These are phyloP conservation scores for Eragrostis curvula DNA, from an alignment of 176 grass and related monocot genomes.

Conservation along the genomic window DNA sequence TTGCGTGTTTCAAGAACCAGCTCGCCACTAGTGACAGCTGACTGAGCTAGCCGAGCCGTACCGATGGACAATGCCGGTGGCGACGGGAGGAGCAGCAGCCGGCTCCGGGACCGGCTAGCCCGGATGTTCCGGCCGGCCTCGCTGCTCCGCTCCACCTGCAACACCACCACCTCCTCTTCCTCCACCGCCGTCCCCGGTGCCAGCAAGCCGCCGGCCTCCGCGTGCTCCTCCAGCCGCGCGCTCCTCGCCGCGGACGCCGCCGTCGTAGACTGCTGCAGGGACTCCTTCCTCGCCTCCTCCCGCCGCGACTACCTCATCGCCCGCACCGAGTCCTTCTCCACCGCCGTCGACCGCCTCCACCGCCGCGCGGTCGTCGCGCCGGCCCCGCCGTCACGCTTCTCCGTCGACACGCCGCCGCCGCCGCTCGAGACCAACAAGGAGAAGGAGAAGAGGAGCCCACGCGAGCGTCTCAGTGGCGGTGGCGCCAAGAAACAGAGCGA, in stretches of 20 bases:
- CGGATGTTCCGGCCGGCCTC: constrained; percentile 71
- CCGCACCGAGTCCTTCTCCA: constrained; percentile 68
- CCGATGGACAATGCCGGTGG: not conserved
- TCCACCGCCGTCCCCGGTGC: not conserved
- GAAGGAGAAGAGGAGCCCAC: constrained; percentile 32
- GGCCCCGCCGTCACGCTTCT: constrained; percentile 13
- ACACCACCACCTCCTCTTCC: constrained; percentile 37
- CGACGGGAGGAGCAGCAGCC: constrained; percentile 50
- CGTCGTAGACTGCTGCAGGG: constrained; percentile 1
- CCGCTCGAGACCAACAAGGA: not conserved
- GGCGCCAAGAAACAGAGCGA: constrained; percentile 22
- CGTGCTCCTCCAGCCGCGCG: constrained; percentile 63
- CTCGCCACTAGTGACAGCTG: not conserved
- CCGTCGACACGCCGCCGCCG: constrained; percentile 2
- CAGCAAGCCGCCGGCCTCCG: not conserved
- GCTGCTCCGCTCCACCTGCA: constrained; percentile 82
- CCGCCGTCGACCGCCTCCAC: constrained; percentile 46
- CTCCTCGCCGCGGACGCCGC: constrained; percentile 46
- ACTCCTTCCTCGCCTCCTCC: constrained; percentile 47
- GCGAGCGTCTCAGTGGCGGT: not conserved
- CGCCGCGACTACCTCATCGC: constrained; percentile 46
- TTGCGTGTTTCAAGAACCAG: not conserved
- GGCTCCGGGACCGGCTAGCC: constrained; percentile 67
- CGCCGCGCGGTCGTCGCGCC: not conserved
- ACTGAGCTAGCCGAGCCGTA: not conserved